Evolutionary conservation across 1,284 basidiomycete genomes (phyloP).

Genomic region (Cutaneotrichosporon daszewskae): DNA sequence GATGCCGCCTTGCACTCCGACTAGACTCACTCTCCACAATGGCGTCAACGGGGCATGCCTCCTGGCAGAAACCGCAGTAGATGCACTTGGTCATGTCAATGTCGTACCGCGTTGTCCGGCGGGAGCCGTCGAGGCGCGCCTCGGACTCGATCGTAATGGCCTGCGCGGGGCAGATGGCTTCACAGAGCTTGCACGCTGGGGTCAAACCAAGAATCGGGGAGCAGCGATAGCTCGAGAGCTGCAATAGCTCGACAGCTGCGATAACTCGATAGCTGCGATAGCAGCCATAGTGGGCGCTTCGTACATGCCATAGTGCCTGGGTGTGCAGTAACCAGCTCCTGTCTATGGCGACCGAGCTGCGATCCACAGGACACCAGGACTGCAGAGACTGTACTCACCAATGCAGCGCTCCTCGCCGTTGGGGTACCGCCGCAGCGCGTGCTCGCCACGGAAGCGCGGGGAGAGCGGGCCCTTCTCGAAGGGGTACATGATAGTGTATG

Average conservation of each 20-base stretch:
- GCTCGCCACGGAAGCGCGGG: conserved; percentile 97
- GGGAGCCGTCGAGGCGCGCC: conserved; percentile 87
- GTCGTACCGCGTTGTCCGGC: conserved; percentile 96
- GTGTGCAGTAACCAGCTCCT: too few species aligned
- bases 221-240: too few species aligned
- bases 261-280: too few species aligned
- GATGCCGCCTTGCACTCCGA: not conserved
- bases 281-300: too few species aligned
- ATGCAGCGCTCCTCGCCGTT: conserved; percentile 99
- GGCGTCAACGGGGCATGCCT: conserved; percentile 98
- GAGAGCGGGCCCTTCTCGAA: conserved; percentile 98
- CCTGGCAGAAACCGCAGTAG: conserved; percentile 97
- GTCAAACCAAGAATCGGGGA: too few species aligned
- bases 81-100: conserved; percentile 93
- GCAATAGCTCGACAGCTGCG: too few species aligned
- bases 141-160: conserved; percentile 99
- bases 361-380: too few species aligned
- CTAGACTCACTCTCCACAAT: conserved; percentile 95
- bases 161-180: conserved; percentile 98
- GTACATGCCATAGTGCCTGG: too few species aligned
- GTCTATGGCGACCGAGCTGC: too few species aligned
- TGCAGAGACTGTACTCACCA: too few species aligned
- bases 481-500: conserved; percentile 85
- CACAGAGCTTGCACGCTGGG: conserved; percentile 95
- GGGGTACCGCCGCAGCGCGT: conserved; percentile 95